Conservation (phyloP, 371 early-diverging fungal species). For the Syncephalis plumigaleata region DNA sequence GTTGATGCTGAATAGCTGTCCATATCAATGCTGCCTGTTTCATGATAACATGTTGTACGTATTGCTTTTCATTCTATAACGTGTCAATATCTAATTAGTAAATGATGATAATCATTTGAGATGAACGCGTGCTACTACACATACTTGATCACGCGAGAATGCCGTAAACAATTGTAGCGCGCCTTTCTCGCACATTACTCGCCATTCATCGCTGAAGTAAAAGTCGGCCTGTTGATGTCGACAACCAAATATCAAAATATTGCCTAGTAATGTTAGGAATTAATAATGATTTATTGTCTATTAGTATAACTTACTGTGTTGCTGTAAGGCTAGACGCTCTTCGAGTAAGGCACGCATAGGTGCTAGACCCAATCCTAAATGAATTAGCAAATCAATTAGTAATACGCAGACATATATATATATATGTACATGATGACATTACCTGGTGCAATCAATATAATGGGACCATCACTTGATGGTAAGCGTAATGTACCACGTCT, state of each 20-base stretch:
- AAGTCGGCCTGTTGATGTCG: constrained; percentile 51
- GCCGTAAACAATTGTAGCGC: constrained; percentile 46
- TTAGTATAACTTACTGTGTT: constrained; percentile 19
- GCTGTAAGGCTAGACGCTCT: constrained; percentile 26
- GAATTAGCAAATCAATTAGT: neutral
- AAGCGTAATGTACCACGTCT: constrained; percentile 55
- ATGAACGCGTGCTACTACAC: too few species aligned
- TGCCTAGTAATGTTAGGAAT: constrained; percentile 20
- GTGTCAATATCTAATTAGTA: neutral
- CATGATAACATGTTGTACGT: constrained; percentile 47
- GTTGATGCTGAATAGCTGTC: constrained; percentile 32
- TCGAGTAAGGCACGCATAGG: constrained; percentile 80
- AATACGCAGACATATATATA: too few species aligned
- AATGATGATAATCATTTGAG: neutral
- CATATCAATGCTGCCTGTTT: constrained; percentile 37
- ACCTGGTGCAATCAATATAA: constrained; percentile 66
- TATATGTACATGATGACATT: neutral
- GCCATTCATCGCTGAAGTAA: constrained; percentile 48
- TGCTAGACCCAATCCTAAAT: constrained; percentile 72
- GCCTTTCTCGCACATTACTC: constrained; percentile 21
- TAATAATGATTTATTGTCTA: neutral
- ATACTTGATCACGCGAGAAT: constrained; percentile 56
- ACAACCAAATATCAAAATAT: constrained; percentile 69
- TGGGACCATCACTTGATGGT: constrained; percentile 29
- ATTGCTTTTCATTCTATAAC: constrained; percentile 33